phyloP scores from a whole-genome alignment of 148 eudicot genomes.

The Cornus kousa region DNA sequence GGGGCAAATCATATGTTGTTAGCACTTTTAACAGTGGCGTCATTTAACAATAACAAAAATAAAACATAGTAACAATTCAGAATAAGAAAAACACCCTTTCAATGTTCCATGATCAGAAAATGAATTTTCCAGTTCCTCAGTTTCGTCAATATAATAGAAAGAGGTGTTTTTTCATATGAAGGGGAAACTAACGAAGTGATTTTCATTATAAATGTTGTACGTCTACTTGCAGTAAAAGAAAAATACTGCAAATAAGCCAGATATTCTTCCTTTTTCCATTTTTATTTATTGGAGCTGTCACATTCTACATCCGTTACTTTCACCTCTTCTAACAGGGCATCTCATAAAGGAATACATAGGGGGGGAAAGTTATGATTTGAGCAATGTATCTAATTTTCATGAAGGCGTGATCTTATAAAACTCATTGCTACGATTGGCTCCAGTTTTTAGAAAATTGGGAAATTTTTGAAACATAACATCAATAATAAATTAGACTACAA shows the following conservation, averaged over 20 bases:
- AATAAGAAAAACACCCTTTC: neutral
- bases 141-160: neutral
- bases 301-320: neutral
- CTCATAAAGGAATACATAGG: too few relatives aligned
- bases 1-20: neutral
- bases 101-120: neutral
- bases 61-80: neutral
- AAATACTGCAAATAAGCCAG: too few relatives aligned
- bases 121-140: neutral
- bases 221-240: too few relatives aligned
- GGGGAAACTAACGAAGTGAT: neutral
- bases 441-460: too few relatives aligned
- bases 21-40: neutral
- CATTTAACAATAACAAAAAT: neutral
- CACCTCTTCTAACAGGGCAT: neutral
- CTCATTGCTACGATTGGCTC: too few relatives aligned
- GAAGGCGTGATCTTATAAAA: too few relatives aligned
- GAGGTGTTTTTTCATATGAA: neutral
- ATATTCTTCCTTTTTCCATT: too few relatives aligned
- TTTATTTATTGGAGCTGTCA: neutral
- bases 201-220: neutral
- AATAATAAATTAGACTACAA: too few relatives aligned
- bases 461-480: too few relatives aligned
- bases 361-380: too few relatives aligned
- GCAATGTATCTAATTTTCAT: too few relatives aligned